Evolutionary conservation across 202 grass and related monocot genomes (phyloP).

Genomic region (Alloteropsis angusta): DNA sequence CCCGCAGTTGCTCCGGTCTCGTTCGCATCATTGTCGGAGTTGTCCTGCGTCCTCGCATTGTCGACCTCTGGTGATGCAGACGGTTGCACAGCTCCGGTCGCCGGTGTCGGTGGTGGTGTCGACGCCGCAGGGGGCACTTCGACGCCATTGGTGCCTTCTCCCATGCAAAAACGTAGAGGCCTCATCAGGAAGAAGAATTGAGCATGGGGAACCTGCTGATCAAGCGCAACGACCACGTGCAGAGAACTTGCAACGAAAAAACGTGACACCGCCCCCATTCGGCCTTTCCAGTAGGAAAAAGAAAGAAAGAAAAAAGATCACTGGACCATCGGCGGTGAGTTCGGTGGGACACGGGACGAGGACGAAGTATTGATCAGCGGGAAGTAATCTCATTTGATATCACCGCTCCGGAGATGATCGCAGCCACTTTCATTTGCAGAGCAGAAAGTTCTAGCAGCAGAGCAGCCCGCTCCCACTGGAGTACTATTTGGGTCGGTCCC

Average conservation of each 20-base stretch:
- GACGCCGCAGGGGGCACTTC: background rate
- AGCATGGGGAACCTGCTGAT: background rate
- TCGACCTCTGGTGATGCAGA: background rate
- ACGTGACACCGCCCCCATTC: background rate
- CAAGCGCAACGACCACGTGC: background rate
- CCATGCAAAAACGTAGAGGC: conserved; percentile 18
- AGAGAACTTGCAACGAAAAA: background rate
- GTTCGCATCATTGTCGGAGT: background rate
- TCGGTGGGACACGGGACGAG: background rate
- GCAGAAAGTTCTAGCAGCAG: background rate
- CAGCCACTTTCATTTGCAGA: background rate
- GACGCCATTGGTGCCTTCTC: background rate
- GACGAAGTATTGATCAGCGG: background rate
- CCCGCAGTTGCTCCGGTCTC: background rate
- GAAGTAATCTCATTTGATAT: background rate
- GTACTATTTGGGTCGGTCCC: background rate
- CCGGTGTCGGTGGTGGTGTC: background rate
- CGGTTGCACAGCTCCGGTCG: background rate
- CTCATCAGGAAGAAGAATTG: background rate
- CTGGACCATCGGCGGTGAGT: background rate
- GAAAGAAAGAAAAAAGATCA: background rate
- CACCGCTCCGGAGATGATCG: background rate
- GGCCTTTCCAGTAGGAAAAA: background rate
- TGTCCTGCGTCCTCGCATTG: background rate
- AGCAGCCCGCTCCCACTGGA: background rate